Base-by-base conservation (phyloP, 192 early-diverging fungal species). In the Funneliformis mosseae region DNA sequence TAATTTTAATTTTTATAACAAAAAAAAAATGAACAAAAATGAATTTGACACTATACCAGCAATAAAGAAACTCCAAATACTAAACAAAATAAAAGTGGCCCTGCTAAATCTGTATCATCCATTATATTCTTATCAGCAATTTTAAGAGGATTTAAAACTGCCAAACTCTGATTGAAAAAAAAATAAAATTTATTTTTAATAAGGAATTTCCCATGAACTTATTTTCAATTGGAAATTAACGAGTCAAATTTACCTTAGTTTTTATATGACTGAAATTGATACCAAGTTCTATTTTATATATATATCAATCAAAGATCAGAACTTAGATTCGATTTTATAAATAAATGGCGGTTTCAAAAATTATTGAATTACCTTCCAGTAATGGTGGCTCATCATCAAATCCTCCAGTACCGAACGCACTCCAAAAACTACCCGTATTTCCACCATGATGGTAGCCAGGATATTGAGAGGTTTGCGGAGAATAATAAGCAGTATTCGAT, bases 101-200 rank as follows among this genome's bases (percentile, higher is more conserved):
- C 98, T 5, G 96, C 95, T 83, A 99, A 88, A 85, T 99, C 98
- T 12, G 96, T 90, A 82, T 99, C 97, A 78, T 98, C 97, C 92
- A 97, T 95, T 70, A 98, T 96, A 72, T 95, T 88, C 16, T 91
- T 90, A 73, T 92, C 88, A 28, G 94, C 88, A 21, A 87, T 89
- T 74, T 90, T 88, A 68, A 95, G 88, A 7, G 95, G 96, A 83
- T 96, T 97, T 61, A 97, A 87, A 12, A 96, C 96, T 8, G 95
- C 91, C 70, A 96, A 85, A 12, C 90, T 92, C 87, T 95, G 64
- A 46, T 72, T 55, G 12, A 23, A 59, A 41, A 6, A 77, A 33
- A 33, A 60, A 66, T 72, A 39, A 3, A 41, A 16, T 62, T 45
- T 60, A 21, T 33, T 33, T 33, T 33, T 33, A 33, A n/a, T n/a